These are phyloP conservation scores for Kernera saxatilis DNA, from an alignment of 345 rosid species.

Conservation along the genomic window DNA sequence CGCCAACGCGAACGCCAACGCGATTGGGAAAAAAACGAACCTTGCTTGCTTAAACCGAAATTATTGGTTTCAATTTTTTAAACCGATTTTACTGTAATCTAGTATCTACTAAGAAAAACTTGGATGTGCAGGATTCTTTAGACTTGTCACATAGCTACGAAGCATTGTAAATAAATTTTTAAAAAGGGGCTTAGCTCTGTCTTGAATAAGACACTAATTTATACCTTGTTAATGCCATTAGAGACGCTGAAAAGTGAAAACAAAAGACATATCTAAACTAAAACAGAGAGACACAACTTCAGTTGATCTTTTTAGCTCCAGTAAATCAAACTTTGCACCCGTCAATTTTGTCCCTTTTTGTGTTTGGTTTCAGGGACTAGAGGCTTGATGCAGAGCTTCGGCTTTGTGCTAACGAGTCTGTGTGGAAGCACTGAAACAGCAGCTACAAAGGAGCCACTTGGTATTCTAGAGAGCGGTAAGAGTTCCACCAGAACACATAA, in stretches of 20 bases:
- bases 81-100: too few species aligned
- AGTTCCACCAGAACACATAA: constrained; percentile 73
- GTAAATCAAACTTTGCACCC: not conserved
- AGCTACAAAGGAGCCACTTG: constrained; percentile 50
- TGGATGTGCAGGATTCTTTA: too few species aligned
- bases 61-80: too few species aligned
- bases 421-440: constrained; percentile 78
- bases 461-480: constrained; percentile 73
- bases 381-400: constrained; percentile 71
- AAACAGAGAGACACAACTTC: constrained; percentile 12
- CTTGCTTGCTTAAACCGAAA: not conserved
- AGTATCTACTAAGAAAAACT: too few species aligned
- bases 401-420: constrained; percentile 69
- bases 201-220: not conserved
- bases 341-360: constrained; percentile 31
- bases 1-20: not conserved
- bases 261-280: not conserved
- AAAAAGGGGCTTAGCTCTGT: too few species aligned
- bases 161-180: too few species aligned
- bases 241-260: constrained; percentile 4
- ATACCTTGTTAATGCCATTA: not conserved
- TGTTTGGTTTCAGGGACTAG: constrained; percentile 43
- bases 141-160: too few species aligned
- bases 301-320: not conserved
- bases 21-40: not conserved